Base-by-base conservation (phyloP, 805 yeast genomes). In the Tetrapisispora phaffii region DNA sequence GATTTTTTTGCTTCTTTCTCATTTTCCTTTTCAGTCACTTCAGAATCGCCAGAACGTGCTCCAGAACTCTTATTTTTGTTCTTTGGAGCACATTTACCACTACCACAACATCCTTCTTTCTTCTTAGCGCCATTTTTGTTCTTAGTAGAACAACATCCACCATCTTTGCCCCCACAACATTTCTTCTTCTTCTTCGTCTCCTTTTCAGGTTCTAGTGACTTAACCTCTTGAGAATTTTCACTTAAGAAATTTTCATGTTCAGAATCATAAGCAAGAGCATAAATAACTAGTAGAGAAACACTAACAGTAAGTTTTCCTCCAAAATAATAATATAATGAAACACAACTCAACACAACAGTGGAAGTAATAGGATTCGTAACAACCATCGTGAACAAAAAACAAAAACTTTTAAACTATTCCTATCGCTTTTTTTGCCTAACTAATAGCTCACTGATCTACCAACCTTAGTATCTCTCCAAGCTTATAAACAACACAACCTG, bases 251-350 rank as follows among this genome's bases (percentile, higher is more conserved):
- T 41, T 8, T 40, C 46, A 26, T 31, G 32, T 24, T 40, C 35
- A 23, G 33, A 39, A 26, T 16, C 35, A 41, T 46, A 54, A 39
- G 51, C 45, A 26, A 63, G 55, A 23, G 57, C 49, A 43, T 54
- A 55, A 29, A 60, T 53, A 3, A 62, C 44, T 7, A 58, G 50
- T 1, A 57, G 37, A 1, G 67, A 60, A 5, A 68, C 39, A 1
- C 64, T 59, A 10, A 69, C 44, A 16, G 71, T 56, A 3, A 58
- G 13, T 49, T 73, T 60, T 22, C 75, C 75, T 22, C 70, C 69
- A 34, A 60, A 51, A 19, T 55, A 50, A 34, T 53, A 39, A 45
- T 56, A 58, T 8, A 46, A 24, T 10, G 47, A 47, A 9, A 50
- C 38, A 31, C 41, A n/a, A 34, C 32, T 19, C 22, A 33, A 41